Percentiles rank a stretch among this genome's conserved stretches.
Conservation (phyloP, 176 grass and related monocot genomes). For the Dendrocalamus sinicus region DNA sequence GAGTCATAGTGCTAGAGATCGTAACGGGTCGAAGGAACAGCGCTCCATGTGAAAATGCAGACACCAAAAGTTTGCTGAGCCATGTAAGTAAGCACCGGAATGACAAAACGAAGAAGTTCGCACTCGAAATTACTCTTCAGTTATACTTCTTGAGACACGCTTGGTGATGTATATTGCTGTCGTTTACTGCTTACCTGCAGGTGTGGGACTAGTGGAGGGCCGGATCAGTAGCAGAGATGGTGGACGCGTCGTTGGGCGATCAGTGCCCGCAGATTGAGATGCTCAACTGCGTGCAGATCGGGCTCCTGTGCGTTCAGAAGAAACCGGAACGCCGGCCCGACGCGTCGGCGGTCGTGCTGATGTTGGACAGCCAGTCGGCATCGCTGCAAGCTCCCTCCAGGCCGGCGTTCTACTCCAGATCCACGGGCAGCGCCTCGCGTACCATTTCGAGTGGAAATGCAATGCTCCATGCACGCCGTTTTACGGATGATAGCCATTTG, state of each 20-base stretch:
- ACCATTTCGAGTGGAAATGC: not conserved
- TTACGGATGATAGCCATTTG: too few relatives aligned
- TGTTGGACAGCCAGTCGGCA: conserved; percentile 3
- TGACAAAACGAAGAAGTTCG: too few relatives aligned
- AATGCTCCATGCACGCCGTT: not conserved
- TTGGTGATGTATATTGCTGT: too few relatives aligned
- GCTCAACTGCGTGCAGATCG: not conserved
- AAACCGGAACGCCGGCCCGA: conserved; percentile 25
- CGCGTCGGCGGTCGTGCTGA: conserved; percentile 30
- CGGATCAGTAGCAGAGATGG: not conserved
- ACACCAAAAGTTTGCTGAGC: not conserved
- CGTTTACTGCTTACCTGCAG: not conserved
- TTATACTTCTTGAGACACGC: too few relatives aligned
- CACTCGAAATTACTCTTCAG: too few relatives aligned
- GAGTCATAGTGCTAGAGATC: conserved; percentile 44
- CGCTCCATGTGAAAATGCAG: not conserved
- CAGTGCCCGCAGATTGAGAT: not conserved
- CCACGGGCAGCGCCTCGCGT: not conserved
- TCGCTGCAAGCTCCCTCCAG: conserved; percentile 13
- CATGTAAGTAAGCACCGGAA: not conserved
- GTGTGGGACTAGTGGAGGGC: conserved; percentile 40
- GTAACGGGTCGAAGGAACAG: conserved; percentile 29
- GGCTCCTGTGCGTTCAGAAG: conserved; percentile 45
- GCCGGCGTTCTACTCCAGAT: conserved; percentile 38
- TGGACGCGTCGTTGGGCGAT: conserved; percentile 32